Conservation (phyloP, 306 rosid species). For the Vigna hirtella region DNA sequence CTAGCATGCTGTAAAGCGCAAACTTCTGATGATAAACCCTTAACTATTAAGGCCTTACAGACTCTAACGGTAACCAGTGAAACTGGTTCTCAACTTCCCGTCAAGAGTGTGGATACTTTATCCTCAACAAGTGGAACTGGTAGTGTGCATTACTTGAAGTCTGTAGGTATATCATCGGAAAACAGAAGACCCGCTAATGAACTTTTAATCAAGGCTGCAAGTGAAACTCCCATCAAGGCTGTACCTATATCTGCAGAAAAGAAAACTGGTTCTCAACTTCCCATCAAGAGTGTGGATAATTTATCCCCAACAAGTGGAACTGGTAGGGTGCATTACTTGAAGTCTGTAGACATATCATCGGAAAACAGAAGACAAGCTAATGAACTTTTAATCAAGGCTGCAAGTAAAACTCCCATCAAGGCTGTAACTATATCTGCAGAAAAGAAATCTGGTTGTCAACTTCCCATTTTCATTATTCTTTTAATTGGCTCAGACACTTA, state of each 20-base stretch:
- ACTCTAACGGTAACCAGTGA: conserved; percentile 40
- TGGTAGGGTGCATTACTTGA: conserved; percentile 23
- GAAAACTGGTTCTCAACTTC: conserved; percentile 19
- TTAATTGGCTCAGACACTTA: conserved; percentile 15
- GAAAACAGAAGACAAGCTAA: background rate
- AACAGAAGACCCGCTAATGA: background rate
- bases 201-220: background rate
- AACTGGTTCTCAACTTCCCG: conserved; percentile 40
- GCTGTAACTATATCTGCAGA: background rate
- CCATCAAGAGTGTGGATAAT: conserved; percentile 6
- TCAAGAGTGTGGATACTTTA: conserved; percentile 2
- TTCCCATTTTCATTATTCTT: conserved; percentile 6
- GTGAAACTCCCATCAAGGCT: background rate
- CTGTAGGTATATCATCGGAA: background rate
- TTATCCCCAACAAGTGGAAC: conserved; percentile 20
- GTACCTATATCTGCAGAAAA: background rate
- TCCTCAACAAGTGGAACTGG: conserved; percentile 31
- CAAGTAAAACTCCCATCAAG: background rate
- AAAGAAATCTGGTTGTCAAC: conserved; percentile 21
- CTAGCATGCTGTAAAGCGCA: conserved; percentile 39
- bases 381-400: conserved; percentile 5
- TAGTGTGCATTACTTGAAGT: conserved; percentile 13
- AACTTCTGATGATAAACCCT: conserved; percentile 10
- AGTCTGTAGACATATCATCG: background rate
- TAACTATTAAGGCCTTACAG: conserved; percentile 24